These are phyloP conservation scores for Rubus idaeus DNA, from an alignment of 306 rosid species.

Conservation along the genomic window DNA sequence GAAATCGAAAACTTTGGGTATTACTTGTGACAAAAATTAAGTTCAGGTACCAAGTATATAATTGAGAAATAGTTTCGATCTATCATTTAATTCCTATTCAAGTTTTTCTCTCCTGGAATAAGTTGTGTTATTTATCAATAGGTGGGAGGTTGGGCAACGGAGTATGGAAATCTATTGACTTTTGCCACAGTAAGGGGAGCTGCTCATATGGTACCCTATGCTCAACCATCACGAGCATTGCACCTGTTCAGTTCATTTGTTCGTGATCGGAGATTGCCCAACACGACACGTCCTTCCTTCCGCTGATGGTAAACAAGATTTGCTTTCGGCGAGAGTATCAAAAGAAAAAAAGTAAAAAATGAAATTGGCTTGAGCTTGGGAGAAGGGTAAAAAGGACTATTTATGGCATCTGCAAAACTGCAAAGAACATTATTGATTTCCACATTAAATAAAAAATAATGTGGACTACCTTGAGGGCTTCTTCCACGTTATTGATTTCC, in stretches of 20 bases:
- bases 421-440: too few relatives aligned
- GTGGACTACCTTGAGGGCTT: neutral
- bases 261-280: constrained; percentile 59
- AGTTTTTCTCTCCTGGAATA: neutral
- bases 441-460: too few relatives aligned
- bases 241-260: constrained; percentile 72
- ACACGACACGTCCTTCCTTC: constrained; percentile 37
- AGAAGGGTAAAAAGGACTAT: neutral
- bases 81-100: too few relatives aligned
- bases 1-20: too few relatives aligned
- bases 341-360: neutral
- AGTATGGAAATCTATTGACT: constrained; percentile 73
- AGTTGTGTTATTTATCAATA: constrained; percentile 8
- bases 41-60: too few relatives aligned
- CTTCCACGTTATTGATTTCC: neutral
- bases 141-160: constrained; percentile 88
- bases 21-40: too few relatives aligned
- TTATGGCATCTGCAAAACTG: neutral
- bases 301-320: constrained; percentile 27
- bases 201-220: constrained; percentile 89
- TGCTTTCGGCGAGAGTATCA: neutral
- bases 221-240: constrained; percentile 81
- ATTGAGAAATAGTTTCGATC: too few relatives aligned
- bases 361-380: neutral
- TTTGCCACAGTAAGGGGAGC: constrained; percentile 88